These are phyloP conservation scores for Rhodotorula sphaerocarpa DNA, from an alignment of 768 basidiomycete genomes.

Conservation along the genomic window DNA sequence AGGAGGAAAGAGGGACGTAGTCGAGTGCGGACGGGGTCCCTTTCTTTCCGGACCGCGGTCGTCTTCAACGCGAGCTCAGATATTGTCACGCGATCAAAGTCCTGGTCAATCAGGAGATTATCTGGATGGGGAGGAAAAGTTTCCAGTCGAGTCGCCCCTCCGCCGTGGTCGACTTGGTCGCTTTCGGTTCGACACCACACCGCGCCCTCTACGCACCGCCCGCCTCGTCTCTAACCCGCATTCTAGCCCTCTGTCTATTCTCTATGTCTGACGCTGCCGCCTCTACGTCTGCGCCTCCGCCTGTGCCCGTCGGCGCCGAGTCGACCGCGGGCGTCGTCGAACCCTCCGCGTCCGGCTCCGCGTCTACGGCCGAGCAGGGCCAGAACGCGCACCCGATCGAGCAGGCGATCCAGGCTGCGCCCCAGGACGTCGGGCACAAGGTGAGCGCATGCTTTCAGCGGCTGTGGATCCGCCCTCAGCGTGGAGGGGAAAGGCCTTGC, in stretches of 20 bases:
- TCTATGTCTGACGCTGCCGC: constrained; percentile 9
- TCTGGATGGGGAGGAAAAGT: too few species aligned
- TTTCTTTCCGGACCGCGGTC: too few species aligned
- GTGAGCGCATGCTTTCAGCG: constrained; percentile 17
- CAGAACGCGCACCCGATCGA: constrained; percentile 7
- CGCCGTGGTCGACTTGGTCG: too few species aligned
- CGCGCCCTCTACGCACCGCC: neutral
- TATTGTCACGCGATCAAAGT: too few species aligned
- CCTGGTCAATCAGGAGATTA: too few species aligned
- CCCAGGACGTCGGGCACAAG: constrained; percentile 36
- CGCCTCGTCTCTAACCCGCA: neutral
- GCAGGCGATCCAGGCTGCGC: constrained; percentile 30
- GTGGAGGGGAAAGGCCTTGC: too few species aligned
- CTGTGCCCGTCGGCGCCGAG: neutral
- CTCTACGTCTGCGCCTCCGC: neutral
- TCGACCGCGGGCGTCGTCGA: too few species aligned
- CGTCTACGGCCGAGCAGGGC: neutral
- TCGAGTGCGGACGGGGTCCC: too few species aligned
- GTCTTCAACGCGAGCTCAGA: too few species aligned
- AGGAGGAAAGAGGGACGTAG: too few species aligned
- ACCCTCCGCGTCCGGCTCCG: neutral
- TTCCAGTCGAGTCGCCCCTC: too few species aligned
- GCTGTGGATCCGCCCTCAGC: neutral
- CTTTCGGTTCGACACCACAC: too few species aligned
- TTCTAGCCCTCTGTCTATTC: neutral